phyloP scores from a whole-genome alignment of 1,284 basidiomycete species.

The Pseudozyma hubeiensis region DNA sequence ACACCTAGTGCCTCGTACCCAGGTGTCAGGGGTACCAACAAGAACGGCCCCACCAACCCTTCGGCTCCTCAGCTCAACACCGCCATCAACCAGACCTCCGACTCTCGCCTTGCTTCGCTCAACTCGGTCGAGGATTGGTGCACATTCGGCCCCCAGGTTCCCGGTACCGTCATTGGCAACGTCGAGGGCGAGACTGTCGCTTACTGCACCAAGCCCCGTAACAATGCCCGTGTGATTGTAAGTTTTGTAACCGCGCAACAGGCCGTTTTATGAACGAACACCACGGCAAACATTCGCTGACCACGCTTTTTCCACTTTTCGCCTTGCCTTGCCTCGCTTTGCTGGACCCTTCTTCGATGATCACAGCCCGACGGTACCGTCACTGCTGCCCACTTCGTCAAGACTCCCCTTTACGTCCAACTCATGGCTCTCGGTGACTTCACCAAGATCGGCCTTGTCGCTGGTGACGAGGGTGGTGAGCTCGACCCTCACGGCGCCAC shows the following conservation, averaged over 20 bases:
- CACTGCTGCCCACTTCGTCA: conserved; percentile 66
- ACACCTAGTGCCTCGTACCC: conserved; percentile 52
- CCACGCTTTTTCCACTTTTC: neutral
- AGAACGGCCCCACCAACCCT: conserved; percentile 64
- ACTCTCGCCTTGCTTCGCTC: conserved; percentile 65
- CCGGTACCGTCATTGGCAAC: conserved; percentile 73
- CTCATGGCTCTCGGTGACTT: conserved; percentile 70
- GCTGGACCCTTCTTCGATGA: too few relatives aligned
- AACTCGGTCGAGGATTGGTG: conserved; percentile 68
- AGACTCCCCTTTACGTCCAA: conserved; percentile 70
- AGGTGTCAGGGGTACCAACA: conserved; percentile 55
- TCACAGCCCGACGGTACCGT: conserved; percentile 63
- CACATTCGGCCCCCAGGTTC: conserved; percentile 68
- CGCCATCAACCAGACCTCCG: conserved; percentile 63
- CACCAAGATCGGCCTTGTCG: conserved; percentile 62
- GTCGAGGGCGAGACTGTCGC: conserved; percentile 79
- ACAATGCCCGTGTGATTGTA: conserved; percentile 67
- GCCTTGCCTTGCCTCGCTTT: neutral
- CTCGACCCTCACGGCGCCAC: conserved; percentile 68
- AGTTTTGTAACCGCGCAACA: neutral
- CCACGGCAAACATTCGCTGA: too few relatives aligned
- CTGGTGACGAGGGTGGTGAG: conserved; percentile 64
- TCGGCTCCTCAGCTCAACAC: conserved; percentile 54
- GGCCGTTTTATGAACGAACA: too few relatives aligned
- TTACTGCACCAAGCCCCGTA: conserved; percentile 76